Evolutionary conservation across 345 rosid genomes (phyloP), one percentile per base, ranked within the genome.

Genomic region (Gossypium bickii): DNA sequence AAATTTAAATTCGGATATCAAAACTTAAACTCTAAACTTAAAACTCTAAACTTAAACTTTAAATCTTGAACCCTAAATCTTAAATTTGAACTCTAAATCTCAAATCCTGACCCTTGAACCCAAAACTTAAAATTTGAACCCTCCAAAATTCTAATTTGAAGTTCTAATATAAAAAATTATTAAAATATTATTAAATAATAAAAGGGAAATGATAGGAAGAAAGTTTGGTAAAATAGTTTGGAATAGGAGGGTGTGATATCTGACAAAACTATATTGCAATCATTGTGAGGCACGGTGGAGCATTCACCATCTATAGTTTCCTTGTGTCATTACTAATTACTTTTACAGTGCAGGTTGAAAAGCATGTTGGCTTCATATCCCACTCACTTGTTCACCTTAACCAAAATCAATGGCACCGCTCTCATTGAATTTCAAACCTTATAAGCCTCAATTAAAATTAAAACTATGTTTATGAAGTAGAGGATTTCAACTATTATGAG

Each of bases 91-190:
- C 4, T 27, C 29, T 0, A 3, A 27, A 2, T 27, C 4, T 27
- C 0, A 0, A 27, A 27, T 27, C 4, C 0, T 27, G 0, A 27
- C 0, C 0, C 0, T 27, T 27, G 3, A 27, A 27, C 3, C 0
- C 3, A 27, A 27, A 27, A 2, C 0, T 27, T 27, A 27, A 27
- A 27, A 27, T 27, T 27, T 27, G 0, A 29, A 29, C 34, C 3
- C 0, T 3, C 0, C 0, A 27, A 0, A 0, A 34, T 5, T 34
- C 0, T 34, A 4, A 0, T 34, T 34, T 5, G 0, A 0, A 34
- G 3, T 34, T 34, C 0, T 0, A 34, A 29, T 1, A 29, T 29
- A 29, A 29, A 27, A 29, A 34, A 0, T 4, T 34, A 34, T 4
- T 34, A 34, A 34, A 34, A 34, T 0, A 34, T 34, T 34, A 34